phyloP scores from a whole-genome alignment of 768 basidiomycete species.

The Cystobasidium ongulense region DNA sequence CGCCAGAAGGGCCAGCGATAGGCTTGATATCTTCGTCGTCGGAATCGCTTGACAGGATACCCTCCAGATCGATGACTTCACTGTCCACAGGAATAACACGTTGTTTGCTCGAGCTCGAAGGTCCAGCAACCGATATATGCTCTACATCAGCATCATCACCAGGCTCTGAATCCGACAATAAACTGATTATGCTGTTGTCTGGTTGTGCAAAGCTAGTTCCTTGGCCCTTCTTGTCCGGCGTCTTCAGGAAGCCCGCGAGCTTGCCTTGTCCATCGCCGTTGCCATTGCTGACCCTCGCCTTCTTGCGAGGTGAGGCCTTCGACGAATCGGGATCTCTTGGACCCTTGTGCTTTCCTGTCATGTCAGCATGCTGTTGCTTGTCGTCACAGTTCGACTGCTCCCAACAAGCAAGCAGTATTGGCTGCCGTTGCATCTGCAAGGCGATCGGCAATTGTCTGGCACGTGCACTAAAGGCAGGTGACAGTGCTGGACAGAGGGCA shows the following conservation, averaged over 20 bases:
- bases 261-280: neutral
- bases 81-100: neutral
- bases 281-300: neutral
- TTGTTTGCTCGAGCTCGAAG: neutral
- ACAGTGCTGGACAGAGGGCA: too few species aligned
- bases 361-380: neutral
- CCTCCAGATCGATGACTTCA: conserved; percentile 26
- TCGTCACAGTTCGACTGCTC: too few species aligned
- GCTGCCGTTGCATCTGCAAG: too few species aligned
- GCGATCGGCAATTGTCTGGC: too few species aligned
- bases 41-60: neutral
- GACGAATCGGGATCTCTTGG: neutral
- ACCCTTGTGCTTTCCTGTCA: neutral
- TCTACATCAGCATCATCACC: neutral
- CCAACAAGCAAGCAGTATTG: too few species aligned
- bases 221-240: conserved; percentile 11
- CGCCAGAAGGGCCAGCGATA: neutral
- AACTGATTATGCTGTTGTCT: neutral
- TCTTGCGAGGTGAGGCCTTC: conserved; percentile 2
- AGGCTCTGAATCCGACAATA: neutral
- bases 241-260: neutral
- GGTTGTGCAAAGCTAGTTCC: neutral
- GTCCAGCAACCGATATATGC: neutral
- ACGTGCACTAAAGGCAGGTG: too few species aligned
- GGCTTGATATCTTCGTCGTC: conserved; percentile 18